Percentiles rank a stretch among this genome's conserved stretches.
phyloP scores from a whole-genome alignment of 169 alveolate species.

The Plasmodium coatneyi region DNA sequence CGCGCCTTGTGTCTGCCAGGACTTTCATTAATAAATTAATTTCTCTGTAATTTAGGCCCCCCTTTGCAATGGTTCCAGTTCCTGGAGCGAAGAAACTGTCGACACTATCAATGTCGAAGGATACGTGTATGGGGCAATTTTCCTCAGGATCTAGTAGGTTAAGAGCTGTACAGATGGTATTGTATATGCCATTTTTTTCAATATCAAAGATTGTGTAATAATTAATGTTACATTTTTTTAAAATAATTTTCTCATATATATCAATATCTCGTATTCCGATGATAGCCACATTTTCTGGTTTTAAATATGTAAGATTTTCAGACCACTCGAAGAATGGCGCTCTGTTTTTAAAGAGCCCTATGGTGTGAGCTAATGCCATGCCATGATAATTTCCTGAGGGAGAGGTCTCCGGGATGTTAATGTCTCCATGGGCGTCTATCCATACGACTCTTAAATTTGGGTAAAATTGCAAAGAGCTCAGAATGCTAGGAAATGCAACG shows the following conservation, averaged over 20 bases:
- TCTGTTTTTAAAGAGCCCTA: conserved; percentile 77
- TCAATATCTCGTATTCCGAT: conserved; percentile 79
- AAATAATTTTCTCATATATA: conserved; percentile 63
- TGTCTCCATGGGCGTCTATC: conserved; percentile 87
- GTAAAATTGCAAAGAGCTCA: conserved; percentile 61
- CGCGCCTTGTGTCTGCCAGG: conserved; percentile 72
- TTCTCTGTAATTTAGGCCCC: conserved; percentile 79
- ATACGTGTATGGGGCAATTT: conserved; percentile 67
- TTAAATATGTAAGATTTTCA: conserved; percentile 28
- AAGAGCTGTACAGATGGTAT: conserved; percentile 67
- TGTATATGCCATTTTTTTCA: conserved; percentile 75
- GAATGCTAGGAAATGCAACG: conserved; percentile 78
- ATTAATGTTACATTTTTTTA: conserved; percentile 62
- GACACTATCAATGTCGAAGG: conserved; percentile 77
- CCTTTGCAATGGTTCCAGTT: conserved; percentile 78
- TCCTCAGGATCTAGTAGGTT: conserved; percentile 74
- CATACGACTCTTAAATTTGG: conserved; percentile 78
- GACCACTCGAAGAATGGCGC: conserved; percentile 78
- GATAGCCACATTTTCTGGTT: conserved; percentile 70
- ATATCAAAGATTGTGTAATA: conserved; percentile 75
- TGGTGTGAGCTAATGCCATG: conserved; percentile 78
- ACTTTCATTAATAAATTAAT: conserved; percentile 71
- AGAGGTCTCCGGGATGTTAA: conserved; percentile 80
- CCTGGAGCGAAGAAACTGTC: conserved; percentile 78
- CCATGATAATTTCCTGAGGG: conserved; percentile 84